Conservation (phyloP, 1,284 basidiomycete species). For the Crepidotus sp. region DNA sequence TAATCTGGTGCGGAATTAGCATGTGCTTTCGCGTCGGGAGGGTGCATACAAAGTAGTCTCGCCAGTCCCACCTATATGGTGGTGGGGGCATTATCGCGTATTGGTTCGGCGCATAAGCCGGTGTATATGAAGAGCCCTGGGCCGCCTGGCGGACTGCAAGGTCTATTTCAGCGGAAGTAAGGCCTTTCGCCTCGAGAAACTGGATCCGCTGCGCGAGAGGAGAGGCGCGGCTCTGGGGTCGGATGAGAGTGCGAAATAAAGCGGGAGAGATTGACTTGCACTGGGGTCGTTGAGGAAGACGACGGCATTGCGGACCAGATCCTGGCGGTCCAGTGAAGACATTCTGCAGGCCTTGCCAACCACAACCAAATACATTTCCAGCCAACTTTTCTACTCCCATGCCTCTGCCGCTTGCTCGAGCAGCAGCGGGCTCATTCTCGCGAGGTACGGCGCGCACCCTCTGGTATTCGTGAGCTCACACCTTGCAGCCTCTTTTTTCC, state of each 20-base stretch:
- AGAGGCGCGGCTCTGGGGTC: constrained; percentile 57
- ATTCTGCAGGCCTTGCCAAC: constrained; percentile 5
- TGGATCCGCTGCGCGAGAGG: constrained; percentile 80
- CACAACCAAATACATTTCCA: constrained; percentile 20
- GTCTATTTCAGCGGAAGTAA: constrained; percentile 82
- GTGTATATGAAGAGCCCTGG: constrained; percentile 26
- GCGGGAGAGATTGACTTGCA: constrained; percentile 28
- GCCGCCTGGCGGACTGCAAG: constrained; percentile 65
- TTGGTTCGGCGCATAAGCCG: constrained; percentile 35
- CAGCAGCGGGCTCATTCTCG: constrained; percentile 35
- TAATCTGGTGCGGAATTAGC: constrained; percentile 57
- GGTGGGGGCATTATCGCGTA: constrained; percentile 34
- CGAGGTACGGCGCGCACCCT: constrained; percentile 31
- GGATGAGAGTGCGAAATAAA: constrained; percentile 9
- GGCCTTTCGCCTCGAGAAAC: constrained; percentile 91
- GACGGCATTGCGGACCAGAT: constrained; percentile 74
- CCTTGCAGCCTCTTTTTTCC: constrained; percentile 28
- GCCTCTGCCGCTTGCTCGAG: constrained; percentile 12
- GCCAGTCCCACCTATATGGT: constrained; percentile 74
- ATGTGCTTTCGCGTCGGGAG: constrained; percentile 20
- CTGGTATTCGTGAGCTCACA: neutral
- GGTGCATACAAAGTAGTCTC: constrained; percentile 78
- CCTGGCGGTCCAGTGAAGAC: constrained; percentile 50
- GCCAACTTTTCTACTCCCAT: constrained; percentile 14
- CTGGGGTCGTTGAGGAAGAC: constrained; percentile 73